Conservation (phyloP, 1,284 basidiomycete genomes). For the Lentinula novae-zelandiae region DNA sequence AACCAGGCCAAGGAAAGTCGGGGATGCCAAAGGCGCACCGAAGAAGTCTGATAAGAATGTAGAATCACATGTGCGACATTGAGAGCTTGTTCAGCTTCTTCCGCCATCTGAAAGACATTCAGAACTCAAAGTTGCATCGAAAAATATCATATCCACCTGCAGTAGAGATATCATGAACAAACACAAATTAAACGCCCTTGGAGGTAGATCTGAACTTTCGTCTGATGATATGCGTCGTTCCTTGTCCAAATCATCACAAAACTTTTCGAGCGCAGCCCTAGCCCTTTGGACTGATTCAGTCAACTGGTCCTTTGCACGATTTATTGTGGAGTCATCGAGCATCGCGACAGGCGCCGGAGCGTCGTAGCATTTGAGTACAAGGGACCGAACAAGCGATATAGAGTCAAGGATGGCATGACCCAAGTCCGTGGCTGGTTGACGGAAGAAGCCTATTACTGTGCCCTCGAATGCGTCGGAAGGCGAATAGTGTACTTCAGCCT, state of each 20-base stretch:
- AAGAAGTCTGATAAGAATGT: constrained; percentile 30
- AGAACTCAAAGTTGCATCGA: not conserved
- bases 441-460: constrained; percentile 23
- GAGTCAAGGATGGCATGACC: constrained; percentile 33
- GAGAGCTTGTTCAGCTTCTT: constrained; percentile 36
- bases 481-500: not conserved
- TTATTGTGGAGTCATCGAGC: constrained; percentile 26
- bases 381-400: constrained; percentile 30
- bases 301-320: constrained; percentile 26
- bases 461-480: constrained; percentile 8
- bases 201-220: constrained; percentile 23
- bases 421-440: constrained; percentile 29
- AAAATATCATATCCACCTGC: constrained; percentile 31
- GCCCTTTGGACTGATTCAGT: constrained; percentile 28
- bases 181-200: constrained; percentile 33
- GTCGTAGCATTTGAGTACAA: constrained; percentile 33
- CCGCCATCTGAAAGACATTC: constrained; percentile 35
- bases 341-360: constrained; percentile 18
- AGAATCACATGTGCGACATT: constrained; percentile 32
- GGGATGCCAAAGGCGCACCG: constrained; percentile 40
- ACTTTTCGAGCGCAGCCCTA: constrained; percentile 27
- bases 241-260: constrained; percentile 31
- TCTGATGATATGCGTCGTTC: constrained; percentile 23
- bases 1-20: constrained; percentile 44
- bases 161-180: constrained; percentile 41